phyloP scores from a whole-genome alignment of 768 basidiomycete species.

The Cytidiella melzeri region DNA sequence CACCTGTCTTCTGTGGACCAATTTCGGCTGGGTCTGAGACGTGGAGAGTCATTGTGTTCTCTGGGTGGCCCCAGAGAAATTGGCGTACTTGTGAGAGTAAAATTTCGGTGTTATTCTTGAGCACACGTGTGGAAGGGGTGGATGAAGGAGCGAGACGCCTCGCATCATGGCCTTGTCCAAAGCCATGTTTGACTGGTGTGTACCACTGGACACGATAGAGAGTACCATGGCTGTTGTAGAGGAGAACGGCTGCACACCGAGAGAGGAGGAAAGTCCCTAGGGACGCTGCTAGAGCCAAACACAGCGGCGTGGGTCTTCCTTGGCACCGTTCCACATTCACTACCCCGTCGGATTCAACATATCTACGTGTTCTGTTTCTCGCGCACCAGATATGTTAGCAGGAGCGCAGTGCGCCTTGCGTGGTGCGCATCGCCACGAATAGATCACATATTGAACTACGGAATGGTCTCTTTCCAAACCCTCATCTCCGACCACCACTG shows the following conservation, averaged over 20 bases:
- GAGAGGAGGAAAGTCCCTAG: no score
- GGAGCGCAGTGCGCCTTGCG: neutral
- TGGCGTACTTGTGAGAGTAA: neutral
- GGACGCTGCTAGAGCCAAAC: no score
- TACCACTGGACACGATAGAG: no score
- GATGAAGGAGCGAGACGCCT: neutral
- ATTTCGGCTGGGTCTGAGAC: neutral
- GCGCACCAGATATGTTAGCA: no score
- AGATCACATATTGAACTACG: neutral
- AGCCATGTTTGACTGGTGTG: neutral
- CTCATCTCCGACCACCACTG: neutral
- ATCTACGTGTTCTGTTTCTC: no score
- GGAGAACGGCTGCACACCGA: no score
- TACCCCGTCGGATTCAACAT: no score
- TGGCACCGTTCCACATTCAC: no score
- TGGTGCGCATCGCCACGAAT: neutral
- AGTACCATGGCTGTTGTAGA: no score
- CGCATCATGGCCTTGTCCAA: neutral
- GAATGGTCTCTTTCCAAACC: neutral
- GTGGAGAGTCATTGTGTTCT: neutral
- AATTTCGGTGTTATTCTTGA: neutral
- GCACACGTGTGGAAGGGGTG: neutral
- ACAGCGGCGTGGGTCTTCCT: no score
- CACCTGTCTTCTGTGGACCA: neutral
- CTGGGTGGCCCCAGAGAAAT: neutral